Conservation (phyloP, 1,139 yeast species). For the Blastobotrys aristatus region DNA sequence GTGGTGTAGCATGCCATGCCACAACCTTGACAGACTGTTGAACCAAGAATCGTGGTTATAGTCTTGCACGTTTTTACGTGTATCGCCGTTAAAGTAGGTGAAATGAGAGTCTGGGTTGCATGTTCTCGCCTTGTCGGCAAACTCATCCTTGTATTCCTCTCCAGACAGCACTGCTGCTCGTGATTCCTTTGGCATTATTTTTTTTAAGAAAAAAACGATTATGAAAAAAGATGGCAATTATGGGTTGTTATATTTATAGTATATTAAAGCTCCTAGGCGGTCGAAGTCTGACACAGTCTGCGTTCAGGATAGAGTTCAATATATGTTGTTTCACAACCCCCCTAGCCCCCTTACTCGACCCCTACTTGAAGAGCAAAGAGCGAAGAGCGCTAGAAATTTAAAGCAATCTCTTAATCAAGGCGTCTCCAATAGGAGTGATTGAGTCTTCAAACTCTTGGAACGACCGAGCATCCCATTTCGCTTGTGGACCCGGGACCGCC, state of each 20-base stretch:
- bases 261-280: no score
- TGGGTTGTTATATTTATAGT: no score
- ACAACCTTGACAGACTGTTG: neutral
- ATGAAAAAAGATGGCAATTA: no score
- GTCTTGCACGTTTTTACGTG: slow-evolving; percentile 1
- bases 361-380: neutral
- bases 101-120: neutral
- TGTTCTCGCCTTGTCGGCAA: neutral
- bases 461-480: slow-evolving; percentile 14
- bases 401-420: slow-evolving; percentile 18
- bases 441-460: slow-evolving; percentile 15
- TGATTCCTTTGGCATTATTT: no score
- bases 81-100: neutral
- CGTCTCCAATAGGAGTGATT: slow-evolving; percentile 11
- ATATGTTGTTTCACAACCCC: no score
- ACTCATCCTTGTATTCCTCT: neutral
- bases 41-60: slow-evolving; percentile 1
- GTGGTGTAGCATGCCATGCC: slow-evolving; percentile 1
- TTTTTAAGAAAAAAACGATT: no score
- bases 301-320: neutral
- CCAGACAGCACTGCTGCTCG: no score
- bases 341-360: no score
- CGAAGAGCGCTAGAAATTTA: neutral
- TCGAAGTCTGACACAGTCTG: no score
- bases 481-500: slow-evolving; percentile 32